A percentile compares a stretch with the other conserved stretches of the same genome.
phyloP scores from a whole-genome alignment of 2,329 filamentous ascomycete species.

The Aspergillaceae sp. region DNA sequence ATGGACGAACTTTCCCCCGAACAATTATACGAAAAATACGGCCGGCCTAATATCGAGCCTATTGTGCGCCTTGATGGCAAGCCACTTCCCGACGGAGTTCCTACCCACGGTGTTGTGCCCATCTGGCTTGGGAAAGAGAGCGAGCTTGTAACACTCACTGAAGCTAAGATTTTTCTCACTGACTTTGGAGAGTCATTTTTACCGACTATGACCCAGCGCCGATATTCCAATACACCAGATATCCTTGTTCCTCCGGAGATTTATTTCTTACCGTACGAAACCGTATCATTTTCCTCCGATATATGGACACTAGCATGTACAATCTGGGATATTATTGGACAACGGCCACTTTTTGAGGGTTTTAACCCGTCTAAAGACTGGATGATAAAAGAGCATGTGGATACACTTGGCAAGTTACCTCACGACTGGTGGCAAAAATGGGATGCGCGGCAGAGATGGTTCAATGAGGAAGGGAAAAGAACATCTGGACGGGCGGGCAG shows the following conservation, averaged over 20 bases:
- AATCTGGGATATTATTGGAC: constrained; percentile 26
- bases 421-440: constrained; percentile 16
- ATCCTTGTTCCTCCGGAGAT: constrained; percentile 23
- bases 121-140: constrained; percentile 17
- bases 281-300: constrained; percentile 25
- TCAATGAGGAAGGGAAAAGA: constrained; percentile 15
- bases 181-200: constrained; percentile 20
- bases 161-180: constrained; percentile 14
- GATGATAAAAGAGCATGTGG: constrained; percentile 17
- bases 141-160: constrained; percentile 11
- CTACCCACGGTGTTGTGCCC: constrained; percentile 11
- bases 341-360: constrained; percentile 15
- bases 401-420: constrained; percentile 18
- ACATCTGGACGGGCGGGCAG: background rate
- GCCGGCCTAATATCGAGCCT: constrained; percentile 4
- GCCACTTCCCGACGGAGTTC: constrained; percentile 10
- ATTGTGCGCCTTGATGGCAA: constrained; percentile 10
- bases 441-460: constrained; percentile 12
- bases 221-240: constrained; percentile 11
- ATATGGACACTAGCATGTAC: constrained; percentile 18
- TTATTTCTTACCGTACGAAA: constrained; percentile 20
- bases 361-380: constrained; percentile 13
- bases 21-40: constrained; percentile 9
- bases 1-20: constrained; percentile 11
- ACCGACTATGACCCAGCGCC: constrained; percentile 4